Evolutionary conservation across 1,284 basidiomycete genomes (phyloP), one percentile per base, ranked within the genome.

Genomic region (Amylostereum areolatum): DNA sequence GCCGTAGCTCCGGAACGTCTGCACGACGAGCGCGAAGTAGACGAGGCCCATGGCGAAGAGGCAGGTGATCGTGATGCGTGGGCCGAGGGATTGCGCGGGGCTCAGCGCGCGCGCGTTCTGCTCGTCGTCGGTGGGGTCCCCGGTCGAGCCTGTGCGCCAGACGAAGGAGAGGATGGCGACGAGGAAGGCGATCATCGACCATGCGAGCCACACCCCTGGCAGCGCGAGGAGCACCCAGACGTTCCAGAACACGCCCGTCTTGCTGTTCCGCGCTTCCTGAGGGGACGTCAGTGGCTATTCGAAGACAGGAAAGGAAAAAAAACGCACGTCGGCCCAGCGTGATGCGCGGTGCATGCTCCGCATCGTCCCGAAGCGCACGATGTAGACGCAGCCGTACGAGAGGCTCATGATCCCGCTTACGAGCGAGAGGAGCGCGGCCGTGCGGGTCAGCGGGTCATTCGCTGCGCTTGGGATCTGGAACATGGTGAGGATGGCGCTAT

Each of bases 181-280:
- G 54, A 85, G 66, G 65, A 89, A 89, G 44, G 80, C 70, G 12
- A 86, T 68, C 74, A 89, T 82, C 0, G 85, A 81, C 85, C 86
- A 90, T n/a, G 83, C 74, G 54, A 90, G 76, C 80, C 84, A 90
- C 11, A 89, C 68, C 0, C 75, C 80, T 0, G 87, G 87, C 67
- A 86, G 81, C 1, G 84, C 79, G 11, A 90, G 68, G 8, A 90
- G 59, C 1, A 89, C 82, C 88, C 87, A 90, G 10, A 88, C 83
- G 54, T 89, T 90, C 87, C 87, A 90, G 62, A 78, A 73, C 25
- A 89, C 78, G 6, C 74, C 65, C 0, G 85, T 83, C 35, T 81
- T 77, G 0, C 77, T 77, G 61, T 75, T 78, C 47, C 78, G 74
- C 18, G 85, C 82, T 65, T 89, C 85, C 82, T 43, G 25, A 29